Percentiles rank a stretch among this genome's conserved stretches.
Conservation (phyloP, 2,329 filamentous ascomycete genomes). For the Botryosphaeria dothidea region DNA sequence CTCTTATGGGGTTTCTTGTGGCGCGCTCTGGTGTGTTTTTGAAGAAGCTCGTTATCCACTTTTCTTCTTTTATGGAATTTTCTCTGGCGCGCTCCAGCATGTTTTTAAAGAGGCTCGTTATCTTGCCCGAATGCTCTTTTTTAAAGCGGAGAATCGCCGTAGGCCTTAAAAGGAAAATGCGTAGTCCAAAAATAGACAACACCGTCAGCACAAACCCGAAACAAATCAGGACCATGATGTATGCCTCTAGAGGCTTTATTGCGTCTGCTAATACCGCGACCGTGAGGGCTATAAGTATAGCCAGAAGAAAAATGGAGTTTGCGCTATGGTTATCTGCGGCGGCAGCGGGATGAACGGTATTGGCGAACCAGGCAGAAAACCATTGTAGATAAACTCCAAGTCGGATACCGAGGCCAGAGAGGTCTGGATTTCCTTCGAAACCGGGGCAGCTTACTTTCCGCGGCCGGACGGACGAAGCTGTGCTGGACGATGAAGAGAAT, state of each 20-base stretch:
- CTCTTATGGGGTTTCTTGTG: too few species aligned
- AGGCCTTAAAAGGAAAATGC: background rate
- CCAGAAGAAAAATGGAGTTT: conserved; percentile 25
- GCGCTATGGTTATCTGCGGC: conserved; percentile 22
- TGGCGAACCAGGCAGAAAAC: conserved; percentile 28
- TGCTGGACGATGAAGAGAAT: background rate
- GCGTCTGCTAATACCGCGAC: conserved; percentile 18
- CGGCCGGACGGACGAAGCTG: background rate
- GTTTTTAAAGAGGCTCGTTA: background rate
- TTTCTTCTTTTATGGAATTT: too few species aligned
- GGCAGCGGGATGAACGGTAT: conserved; percentile 27
- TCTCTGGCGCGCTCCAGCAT: too few species aligned
- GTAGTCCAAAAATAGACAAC: background rate
- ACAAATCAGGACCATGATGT: conserved; percentile 28
- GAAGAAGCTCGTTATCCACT: too few species aligned
- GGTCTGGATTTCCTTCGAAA: conserved; percentile 30
- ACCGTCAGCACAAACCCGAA: conserved; percentile 21
- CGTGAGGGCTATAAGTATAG: conserved; percentile 27
- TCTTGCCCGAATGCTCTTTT: background rate
- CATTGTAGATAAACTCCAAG: conserved; percentile 35
- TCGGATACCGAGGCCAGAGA: conserved; percentile 36
- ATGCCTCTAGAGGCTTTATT: conserved; percentile 26
- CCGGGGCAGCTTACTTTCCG: background rate
- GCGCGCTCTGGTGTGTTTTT: too few species aligned
- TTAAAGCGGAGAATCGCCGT: background rate